Evolutionary conservation across 306 rosid genomes (phyloP), one percentile per base, ranked within the genome.

Genomic region (Cicer pinnatifidum): DNA sequence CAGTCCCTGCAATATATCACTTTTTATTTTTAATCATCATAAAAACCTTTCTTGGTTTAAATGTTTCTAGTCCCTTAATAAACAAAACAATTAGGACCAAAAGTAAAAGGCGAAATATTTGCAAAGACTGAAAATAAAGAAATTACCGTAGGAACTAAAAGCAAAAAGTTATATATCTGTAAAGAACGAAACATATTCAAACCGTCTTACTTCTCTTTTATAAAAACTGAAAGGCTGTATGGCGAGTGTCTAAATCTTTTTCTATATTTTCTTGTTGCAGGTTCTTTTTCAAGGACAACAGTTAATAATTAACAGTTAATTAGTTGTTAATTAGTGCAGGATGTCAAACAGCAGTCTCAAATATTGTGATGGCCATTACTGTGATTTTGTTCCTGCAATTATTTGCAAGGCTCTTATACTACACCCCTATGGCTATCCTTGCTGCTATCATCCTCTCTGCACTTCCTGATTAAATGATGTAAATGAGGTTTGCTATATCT

Each of bases 361-460:
- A 92, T 28, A 80, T n/a, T n/a, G n/a, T n/a, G n/a, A n/a, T n/a
- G 93, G 91, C 93, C 1, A 6, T 88, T 0, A 85, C 92, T 2
- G 96, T 92, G 83, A 8, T 88, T 73, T 13, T 89, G 66, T 88
- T 88, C 1, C 53, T 89, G 7, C 73, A 89, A 64, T 41, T 86
- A 3, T 67, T 92, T 6, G 85, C 91, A 20, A 88, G 77, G 79
- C 90, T 92, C 9, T 79, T 92, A 23, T 89, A 88, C 68, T 92
- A 71, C 78, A 92, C 97, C n/a, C 96, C 90, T 65, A 80, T 75
- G 40, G 90, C 93, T 35, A 89, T 92, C 11, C 89, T 92, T 8
- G 92, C 96, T 40, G 86, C 96, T 33, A 85, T 89, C 6, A 88
- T 92, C 72, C 86, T 92, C 13, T 88, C 96, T 1, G 93, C 97